A percentile compares a stretch with the other conserved stretches of the same genome.
Conservation (phyloP, 208 protist genomes). For the Porcisia hertigi region DNA sequence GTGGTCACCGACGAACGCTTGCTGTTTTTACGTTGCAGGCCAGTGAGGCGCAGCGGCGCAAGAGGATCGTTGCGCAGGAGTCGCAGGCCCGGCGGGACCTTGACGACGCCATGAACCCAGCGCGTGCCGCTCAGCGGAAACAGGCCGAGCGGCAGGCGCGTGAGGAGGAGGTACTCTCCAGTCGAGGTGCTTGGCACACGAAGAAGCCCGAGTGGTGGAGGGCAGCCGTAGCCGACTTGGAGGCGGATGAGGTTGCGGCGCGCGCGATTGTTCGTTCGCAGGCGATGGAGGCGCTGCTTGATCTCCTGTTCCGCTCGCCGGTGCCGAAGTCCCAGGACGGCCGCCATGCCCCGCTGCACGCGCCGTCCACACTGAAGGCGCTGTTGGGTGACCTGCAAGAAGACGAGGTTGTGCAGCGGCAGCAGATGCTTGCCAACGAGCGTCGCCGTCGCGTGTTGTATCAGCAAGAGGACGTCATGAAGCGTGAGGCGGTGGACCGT, state of each 20-base stretch:
- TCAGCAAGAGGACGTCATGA: constrained; percentile 43
- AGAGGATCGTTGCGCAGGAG: constrained; percentile 46
- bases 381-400: constrained; percentile 36
- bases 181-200: constrained; percentile 2
- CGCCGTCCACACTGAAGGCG: constrained; percentile 30
- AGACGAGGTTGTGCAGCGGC: constrained; percentile 54
- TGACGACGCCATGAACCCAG: constrained; percentile 56
- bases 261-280: constrained; percentile 55
- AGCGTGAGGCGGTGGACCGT: constrained; percentile 46
- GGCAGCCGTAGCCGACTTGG: constrained; percentile 42
- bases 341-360: constrained; percentile 21
- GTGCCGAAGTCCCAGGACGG: constrained; percentile 4
- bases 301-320: constrained; percentile 38
- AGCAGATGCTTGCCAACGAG: constrained; percentile 53
- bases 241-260: constrained; percentile 53
- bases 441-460: constrained; percentile 55
- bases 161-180: constrained; percentile 17
- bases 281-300: constrained; percentile 61
- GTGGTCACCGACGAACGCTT: constrained; percentile 51
- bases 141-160: constrained; percentile 28
- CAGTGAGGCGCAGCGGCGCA: constrained; percentile 54
- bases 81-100: constrained; percentile 37
- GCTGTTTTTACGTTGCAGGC: constrained; percentile 35
- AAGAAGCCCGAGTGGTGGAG: constrained; percentile 6
- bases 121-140: constrained; percentile 19